A percentile compares a stretch with the other conserved stretches of the same genome.
Evolutionary conservation across 2,329 filamentous ascomycete genomes (phyloP).

Genomic region (Xylaria sp.): DNA sequence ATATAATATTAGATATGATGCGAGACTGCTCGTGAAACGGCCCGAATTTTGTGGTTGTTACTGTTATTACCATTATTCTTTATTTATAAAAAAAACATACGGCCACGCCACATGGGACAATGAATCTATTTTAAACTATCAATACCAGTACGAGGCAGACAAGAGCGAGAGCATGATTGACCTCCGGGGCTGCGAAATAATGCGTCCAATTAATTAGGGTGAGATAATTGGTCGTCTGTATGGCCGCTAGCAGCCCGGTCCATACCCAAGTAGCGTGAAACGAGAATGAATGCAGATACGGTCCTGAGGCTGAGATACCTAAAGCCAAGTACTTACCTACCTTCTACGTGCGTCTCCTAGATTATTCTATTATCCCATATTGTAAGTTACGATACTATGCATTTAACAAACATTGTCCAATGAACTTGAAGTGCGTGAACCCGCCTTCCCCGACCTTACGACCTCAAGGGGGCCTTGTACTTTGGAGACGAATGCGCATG

Average conservation of each 20-base stretch:
- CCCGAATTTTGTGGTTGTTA: background rate
- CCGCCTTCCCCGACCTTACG: background rate
- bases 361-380: conserved; percentile 13
- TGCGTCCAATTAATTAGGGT: background rate
- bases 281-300: no score
- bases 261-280: no score
- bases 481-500: background rate
- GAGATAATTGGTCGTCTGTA: background rate
- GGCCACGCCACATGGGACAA: background rate
- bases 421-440: background rate
- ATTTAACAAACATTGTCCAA: conserved; percentile 9
- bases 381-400: conserved; percentile 14
- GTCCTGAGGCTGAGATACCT: no score
- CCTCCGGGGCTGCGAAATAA: background rate
- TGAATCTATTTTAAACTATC: background rate
- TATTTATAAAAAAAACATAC: no score
- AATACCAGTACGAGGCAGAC: background rate
- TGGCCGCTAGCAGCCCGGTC: background rate
- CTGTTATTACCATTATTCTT: no score
- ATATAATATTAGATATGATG: background rate
- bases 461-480: background rate
- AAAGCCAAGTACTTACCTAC: no score
- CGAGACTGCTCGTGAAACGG: no score
- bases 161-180: no score
- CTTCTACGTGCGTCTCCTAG: no score